phyloP scores from a whole-genome alignment of 306 rosid species.

The Delonix regia region DNA sequence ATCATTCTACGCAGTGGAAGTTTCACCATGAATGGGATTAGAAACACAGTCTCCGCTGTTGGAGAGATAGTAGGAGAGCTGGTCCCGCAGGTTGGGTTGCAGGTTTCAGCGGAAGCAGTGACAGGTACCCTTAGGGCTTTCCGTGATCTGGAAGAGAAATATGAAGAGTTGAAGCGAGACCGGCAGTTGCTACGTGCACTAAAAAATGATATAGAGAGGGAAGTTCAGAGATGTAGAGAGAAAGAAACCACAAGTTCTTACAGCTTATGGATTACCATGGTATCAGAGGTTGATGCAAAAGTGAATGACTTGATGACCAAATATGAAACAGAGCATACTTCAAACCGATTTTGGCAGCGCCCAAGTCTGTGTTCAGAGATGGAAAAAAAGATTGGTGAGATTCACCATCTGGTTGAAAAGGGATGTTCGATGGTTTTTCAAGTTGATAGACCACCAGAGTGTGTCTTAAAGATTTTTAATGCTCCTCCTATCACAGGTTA shows the following conservation, averaged over 20 bases:
- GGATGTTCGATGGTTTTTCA: not conserved
- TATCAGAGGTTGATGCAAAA: not conserved
- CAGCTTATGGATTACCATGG: not conserved
- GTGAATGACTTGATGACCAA: not conserved
- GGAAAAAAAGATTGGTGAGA: not conserved
- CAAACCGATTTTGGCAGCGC: not conserved
- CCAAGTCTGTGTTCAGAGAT: not conserved
- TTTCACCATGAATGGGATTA: conserved; percentile 16
- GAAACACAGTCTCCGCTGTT: not conserved
- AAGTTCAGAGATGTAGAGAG: not conserved
- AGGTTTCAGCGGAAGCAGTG: not conserved
- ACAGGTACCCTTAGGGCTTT: not conserved
- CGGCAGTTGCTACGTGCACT: not conserved
- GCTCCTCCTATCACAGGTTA: not conserved
- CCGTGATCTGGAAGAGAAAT: not conserved
- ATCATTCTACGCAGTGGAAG: not conserved
- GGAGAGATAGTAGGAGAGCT: conserved; percentile 1
- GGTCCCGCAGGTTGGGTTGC: not conserved
- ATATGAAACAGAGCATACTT: not conserved
- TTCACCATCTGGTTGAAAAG: not conserved
- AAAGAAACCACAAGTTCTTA: not conserved
- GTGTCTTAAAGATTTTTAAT: not conserved
- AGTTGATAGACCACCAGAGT: not conserved
- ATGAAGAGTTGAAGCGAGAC: not conserved
- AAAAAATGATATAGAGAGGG: not conserved